Evolutionary conservation across 495 filamentous ascomycete species (phyloP).

Genomic region (Penicillium subrubescens): DNA sequence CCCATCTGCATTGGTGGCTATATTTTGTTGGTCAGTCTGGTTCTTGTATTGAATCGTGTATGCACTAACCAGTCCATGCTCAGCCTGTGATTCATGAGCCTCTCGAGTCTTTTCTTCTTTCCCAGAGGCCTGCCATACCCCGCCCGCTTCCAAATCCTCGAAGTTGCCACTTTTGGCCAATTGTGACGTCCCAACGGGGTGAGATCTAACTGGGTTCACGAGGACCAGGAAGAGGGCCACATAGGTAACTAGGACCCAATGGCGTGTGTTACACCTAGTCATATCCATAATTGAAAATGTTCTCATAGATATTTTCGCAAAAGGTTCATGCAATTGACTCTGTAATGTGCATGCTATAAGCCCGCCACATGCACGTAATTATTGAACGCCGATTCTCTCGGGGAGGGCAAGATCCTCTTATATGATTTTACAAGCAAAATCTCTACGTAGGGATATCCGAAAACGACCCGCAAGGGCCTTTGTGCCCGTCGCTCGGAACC

Average conservation of each 20-base stretch:
- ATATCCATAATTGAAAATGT: neutral
- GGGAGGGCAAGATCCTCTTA: slow-evolving; percentile 4
- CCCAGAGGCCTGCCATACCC: slow-evolving; percentile 14
- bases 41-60: neutral
- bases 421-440: slow-evolving; percentile 4
- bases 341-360: neutral
- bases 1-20: slow-evolving; percentile 5
- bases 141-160: neutral
- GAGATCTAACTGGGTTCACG: slow-evolving; percentile 12
- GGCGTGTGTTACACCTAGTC: neutral
- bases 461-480: slow-evolving; percentile 21
- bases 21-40: neutral
- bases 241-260: slow-evolving; percentile 4
- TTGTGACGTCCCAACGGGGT: slow-evolving; percentile 19
- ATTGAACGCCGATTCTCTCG: neutral
- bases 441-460: slow-evolving; percentile 6
- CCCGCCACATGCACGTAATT: neutral
- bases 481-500: neutral
- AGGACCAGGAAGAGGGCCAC: slow-evolving; percentile 12
- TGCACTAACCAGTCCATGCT: slow-evolving; percentile 13
- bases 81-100: slow-evolving; percentile 1
- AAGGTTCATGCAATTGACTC: neutral
- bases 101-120: neutral
- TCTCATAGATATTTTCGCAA: neutral
- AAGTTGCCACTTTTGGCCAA: slow-evolving; percentile 13